These are phyloP conservation scores for Saccharomycopsis fibuligera DNA, from an alignment of 805 yeast species.

Conservation along the genomic window DNA sequence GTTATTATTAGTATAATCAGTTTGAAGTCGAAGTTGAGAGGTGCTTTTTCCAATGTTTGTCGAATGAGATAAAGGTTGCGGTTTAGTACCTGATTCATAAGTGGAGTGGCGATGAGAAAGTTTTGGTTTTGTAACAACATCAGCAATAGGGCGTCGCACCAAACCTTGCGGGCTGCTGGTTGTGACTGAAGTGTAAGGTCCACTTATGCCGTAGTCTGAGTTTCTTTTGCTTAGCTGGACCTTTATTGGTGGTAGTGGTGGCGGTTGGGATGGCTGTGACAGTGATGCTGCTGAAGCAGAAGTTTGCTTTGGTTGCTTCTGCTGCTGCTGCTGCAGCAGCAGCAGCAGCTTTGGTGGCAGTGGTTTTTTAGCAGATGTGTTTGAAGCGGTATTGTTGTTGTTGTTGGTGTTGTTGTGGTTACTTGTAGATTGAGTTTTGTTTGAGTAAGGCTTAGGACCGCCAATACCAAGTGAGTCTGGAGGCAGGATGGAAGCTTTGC, in stretches of 20 bases:
- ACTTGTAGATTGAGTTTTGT: neutral
- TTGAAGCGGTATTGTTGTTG: neutral
- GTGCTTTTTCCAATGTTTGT: neutral
- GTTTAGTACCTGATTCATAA: no score
- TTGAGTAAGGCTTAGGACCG: neutral
- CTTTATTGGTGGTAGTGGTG: conserved; percentile 1
- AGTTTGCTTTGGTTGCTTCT: no score
- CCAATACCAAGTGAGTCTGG: no score
- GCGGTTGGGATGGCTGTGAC: neutral
- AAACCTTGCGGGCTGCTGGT: neutral
- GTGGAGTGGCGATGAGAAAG: neutral
- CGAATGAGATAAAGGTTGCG: neutral
- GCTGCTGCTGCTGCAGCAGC: neutral
- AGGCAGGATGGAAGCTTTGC: neutral
- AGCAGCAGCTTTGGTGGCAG: neutral
- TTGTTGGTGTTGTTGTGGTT: neutral
- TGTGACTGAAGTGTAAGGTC: neutral
- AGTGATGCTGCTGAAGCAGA: no score
- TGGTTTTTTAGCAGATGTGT: no score
- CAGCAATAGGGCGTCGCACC: neutral
- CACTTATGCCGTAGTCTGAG: neutral
- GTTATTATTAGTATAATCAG: no score
- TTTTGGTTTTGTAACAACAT: neutral
- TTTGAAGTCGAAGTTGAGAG: neutral
- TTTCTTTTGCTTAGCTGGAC: neutral